Base-by-base conservation (phyloP, 2,329 filamentous ascomycete genomes). In the Ceratocystis ficicola region DNA sequence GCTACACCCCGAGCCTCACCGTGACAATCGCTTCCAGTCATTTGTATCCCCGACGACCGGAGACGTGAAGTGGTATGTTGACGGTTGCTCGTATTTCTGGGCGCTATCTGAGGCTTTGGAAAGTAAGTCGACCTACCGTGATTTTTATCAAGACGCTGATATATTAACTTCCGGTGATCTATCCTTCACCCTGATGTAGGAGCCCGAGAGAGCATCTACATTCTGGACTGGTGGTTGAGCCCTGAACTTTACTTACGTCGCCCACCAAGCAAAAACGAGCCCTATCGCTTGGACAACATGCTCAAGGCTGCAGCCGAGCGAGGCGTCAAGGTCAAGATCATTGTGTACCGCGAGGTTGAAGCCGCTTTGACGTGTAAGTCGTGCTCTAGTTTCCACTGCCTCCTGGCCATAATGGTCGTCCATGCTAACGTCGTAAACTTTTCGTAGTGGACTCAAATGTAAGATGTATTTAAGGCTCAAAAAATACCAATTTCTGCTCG, bases 301-400 rank as follows among this genome's bases (percentile, higher is more conserved):
- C 82, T 96, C 61, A 82, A 88, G 71, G 86, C 86, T 65, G 91
- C 90, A 7, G 90, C 92, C 30, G 82, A 93, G 75, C 84, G 91
- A 55, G 92, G 91, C 52, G 91, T 96, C 59, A 84, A 87, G 70
- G 80, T 96, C 70, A 87, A 92, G 71, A 81, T 95, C 63, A 91
- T 96, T 64, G 89, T 96, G 10, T 96, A 96, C 77, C 96, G 95
- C 76, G 92, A 96, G 76, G 89, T 93, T 6, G 84, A 88, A 2
- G 87, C 90, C 72, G 88, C 90, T 48, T 76, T 95, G 71, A 91
- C 88, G 50, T 79, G 87, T 90, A 80, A 81, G 87, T 84, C 71
- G 64, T 41, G 74, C 28, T 75, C 74, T 71, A 74, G 22, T 25
- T 12, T 62, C 22, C 22, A 4, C 22, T 50, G 25, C 20, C 30